A percentile compares a stretch with the other conserved stretches of the same genome.
These are phyloP conservation scores for Gracilariopsis chorda DNA, from an alignment of 23 red algal species.

Conservation along the genomic window DNA sequence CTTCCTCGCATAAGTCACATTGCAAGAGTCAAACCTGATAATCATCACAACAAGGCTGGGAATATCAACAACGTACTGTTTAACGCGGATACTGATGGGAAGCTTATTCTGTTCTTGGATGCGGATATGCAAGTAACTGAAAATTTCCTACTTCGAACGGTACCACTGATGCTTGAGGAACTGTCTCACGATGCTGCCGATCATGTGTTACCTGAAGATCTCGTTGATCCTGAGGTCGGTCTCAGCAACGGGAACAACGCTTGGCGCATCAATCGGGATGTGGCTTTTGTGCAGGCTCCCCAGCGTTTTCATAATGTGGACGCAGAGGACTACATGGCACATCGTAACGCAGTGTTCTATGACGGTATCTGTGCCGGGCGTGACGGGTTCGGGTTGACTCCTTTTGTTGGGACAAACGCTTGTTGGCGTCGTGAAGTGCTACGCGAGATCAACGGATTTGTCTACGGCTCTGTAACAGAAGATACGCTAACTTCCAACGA, in stretches of 20 bases:
- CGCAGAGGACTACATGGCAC: conserved; percentile 63
- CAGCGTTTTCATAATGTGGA: conserved; percentile 75
- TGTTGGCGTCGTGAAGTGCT: conserved; percentile 72
- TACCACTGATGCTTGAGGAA: conserved; percentile 76
- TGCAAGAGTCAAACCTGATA: conserved; percentile 65
- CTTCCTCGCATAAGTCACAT: conserved; percentile 64
- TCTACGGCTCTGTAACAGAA: conserved; percentile 78
- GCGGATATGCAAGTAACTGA: conserved; percentile 66
- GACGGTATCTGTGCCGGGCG: conserved; percentile 72
- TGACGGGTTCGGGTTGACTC: conserved; percentile 72
- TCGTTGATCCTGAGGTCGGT: conserved; percentile 69
- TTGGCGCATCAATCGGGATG: conserved; percentile 73
- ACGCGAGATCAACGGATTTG: conserved; percentile 67
- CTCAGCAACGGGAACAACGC: conserved; percentile 41
- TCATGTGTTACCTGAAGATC: conserved; percentile 37
- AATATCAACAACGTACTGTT: conserved; percentile 85
- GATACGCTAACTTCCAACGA: conserved; percentile 79
- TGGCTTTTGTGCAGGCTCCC: conserved; percentile 68
- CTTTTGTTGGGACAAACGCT: conserved; percentile 75
- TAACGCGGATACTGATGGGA: conserved; percentile 64
- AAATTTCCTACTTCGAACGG: conserved; percentile 64
- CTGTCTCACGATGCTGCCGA: conserved; percentile 51
- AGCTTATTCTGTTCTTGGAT: conserved; percentile 73
- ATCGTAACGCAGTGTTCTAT: conserved; percentile 77
- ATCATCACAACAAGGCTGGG: conserved; percentile 78